A percentile compares a stretch with the other conserved stretches of the same genome.
phyloP scores from a whole-genome alignment of 1,139 yeast species.

The Meyerozyma athensensis region DNA sequence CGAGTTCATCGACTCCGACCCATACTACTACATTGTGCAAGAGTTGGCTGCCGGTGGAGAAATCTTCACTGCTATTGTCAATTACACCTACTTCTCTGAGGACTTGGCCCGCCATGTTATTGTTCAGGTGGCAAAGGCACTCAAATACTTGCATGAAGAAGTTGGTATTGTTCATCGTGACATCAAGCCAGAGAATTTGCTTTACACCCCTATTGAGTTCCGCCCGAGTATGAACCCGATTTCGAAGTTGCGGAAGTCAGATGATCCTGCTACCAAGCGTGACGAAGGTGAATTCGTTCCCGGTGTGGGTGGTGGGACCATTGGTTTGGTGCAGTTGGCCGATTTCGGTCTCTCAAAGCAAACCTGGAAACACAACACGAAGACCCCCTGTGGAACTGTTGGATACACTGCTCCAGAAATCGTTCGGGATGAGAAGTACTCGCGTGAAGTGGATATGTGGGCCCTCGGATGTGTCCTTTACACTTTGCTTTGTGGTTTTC shows the following conservation, averaged over 20 bases:
- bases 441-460: constrained; percentile 64
- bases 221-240: constrained; percentile 34
- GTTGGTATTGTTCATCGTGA: constrained; percentile 56
- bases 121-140: constrained; percentile 45
- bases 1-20: constrained; percentile 45
- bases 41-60: constrained; percentile 55
- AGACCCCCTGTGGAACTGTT: constrained; percentile 62
- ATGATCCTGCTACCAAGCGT: constrained; percentile 42
- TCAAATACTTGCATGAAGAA: constrained; percentile 50
- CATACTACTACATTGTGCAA: constrained; percentile 49
- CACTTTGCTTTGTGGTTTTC: constrained; percentile 58
- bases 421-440: constrained; percentile 52
- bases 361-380: constrained; percentile 53
- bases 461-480: constrained; percentile 60
- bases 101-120: constrained; percentile 51
- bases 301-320: constrained; percentile 48
- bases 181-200: constrained; percentile 52
- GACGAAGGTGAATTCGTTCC: constrained; percentile 50
- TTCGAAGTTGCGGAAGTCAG: constrained; percentile 38
- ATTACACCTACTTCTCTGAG: constrained; percentile 52
- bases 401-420: constrained; percentile 64
- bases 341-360: constrained; percentile 58
- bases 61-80: constrained; percentile 52
- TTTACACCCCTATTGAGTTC: constrained; percentile 60
- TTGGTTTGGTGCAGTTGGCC: constrained; percentile 50